A percentile compares a stretch with the other conserved stretches of the same genome.
phyloP scores from a whole-genome alignment of 73 alveolate species.

The Chromera velia region DNA sequence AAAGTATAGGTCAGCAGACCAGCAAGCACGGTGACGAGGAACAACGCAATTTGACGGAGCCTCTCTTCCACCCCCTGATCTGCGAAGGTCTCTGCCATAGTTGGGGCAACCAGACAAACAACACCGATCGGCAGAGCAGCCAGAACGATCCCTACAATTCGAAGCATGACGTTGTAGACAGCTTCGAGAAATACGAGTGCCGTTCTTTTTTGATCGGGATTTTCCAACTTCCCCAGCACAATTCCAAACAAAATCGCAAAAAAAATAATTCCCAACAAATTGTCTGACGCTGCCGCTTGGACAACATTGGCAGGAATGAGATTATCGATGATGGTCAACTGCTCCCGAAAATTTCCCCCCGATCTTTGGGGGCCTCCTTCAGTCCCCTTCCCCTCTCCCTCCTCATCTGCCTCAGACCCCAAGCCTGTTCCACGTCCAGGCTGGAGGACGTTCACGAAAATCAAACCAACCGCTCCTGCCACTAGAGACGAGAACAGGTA shows the following conservation, averaged over 20 bases:
- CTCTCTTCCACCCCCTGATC: no score
- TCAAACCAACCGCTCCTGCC: neutral
- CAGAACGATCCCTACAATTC: neutral
- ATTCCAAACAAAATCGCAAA: neutral
- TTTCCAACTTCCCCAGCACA: no score
- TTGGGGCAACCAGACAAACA: neutral
- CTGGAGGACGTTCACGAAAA: neutral
- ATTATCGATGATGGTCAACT: neutral
- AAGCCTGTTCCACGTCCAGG: neutral
- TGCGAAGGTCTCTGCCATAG: neutral
- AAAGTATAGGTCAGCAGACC: no score
- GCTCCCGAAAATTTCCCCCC: neutral
- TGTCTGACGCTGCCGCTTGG: neutral
- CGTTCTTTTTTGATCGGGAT: no score
- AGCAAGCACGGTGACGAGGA: no score
- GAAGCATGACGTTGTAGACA: neutral
- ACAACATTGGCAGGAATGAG: neutral
- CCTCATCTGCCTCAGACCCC: neutral
- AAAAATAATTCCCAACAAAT: neutral
- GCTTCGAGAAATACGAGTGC: no score
- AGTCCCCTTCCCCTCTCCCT: neutral
- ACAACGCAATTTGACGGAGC: no score
- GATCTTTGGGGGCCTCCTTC: neutral
- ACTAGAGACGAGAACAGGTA: neutral
- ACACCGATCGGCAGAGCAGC: neutral